Evolutionary conservation across 768 basidiomycete genomes (phyloP).

Genomic region (Collybiopsis luxurians): DNA sequence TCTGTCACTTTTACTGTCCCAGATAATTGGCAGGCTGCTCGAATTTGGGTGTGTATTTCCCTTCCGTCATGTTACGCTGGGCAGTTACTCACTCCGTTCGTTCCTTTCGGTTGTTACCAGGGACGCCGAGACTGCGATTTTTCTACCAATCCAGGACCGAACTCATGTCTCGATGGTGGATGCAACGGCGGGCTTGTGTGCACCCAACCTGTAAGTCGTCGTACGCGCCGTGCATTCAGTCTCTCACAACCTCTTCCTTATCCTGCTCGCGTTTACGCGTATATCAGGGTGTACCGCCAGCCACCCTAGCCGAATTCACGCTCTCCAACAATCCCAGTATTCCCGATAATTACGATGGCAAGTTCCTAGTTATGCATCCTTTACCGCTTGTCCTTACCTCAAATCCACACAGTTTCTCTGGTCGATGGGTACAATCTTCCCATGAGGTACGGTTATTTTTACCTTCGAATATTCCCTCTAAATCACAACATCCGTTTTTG

Average conservation of each 20-base stretch:
- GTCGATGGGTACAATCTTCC: conserved; percentile 70
- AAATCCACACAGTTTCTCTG: conserved; percentile 57
- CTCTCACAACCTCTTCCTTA: no score
- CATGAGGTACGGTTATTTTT: conserved; percentile 19
- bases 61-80: not conserved
- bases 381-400: not conserved
- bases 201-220: no score
- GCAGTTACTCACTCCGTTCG: conserved; percentile 10
- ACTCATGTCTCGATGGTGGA: conserved; percentile 46
- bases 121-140: conserved; percentile 50
- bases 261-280: no score
- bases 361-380: conserved; percentile 7
- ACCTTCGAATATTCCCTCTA: not conserved
- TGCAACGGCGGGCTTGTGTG: conserved; percentile 50
- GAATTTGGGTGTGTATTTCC: conserved; percentile 43
- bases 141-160: conserved; percentile 31
- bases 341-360: conserved; percentile 61
- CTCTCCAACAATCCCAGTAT: conserved; percentile 36
- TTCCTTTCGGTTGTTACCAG: conserved; percentile 16
- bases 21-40: conserved; percentile 46
- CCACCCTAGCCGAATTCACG: conserved; percentile 69
- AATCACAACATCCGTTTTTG: no score
- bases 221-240: no score
- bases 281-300: conserved; percentile 67
- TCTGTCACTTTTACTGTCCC: conserved; percentile 38